Evolutionary conservation across 2,329 filamentous ascomycete species (phyloP).

Genomic region (Aspergillus novofumigatus): DNA sequence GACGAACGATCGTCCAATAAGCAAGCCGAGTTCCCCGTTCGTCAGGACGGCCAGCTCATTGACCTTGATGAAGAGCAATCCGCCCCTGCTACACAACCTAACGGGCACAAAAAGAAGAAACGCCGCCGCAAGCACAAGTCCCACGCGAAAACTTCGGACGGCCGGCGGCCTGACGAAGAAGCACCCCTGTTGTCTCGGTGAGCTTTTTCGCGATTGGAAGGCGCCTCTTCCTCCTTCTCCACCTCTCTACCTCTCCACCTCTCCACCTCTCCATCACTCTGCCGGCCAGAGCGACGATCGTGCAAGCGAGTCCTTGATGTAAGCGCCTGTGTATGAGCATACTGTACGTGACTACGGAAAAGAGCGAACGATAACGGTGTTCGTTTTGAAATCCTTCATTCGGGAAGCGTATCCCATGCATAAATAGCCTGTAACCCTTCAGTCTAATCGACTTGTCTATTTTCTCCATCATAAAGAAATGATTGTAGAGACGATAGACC

Average conservation of each 20-base stretch:
- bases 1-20: slow-evolving; percentile 11
- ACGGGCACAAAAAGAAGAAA: slow-evolving; percentile 22
- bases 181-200: slow-evolving; percentile 12
- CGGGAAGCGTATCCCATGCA: neutral
- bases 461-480: neutral
- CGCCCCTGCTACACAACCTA: neutral
- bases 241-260: neutral
- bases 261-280: slow-evolving; percentile 6
- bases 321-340: neutral
- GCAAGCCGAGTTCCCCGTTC: slow-evolving; percentile 8
- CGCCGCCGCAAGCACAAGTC: slow-evolving; percentile 18
- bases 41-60: slow-evolving; percentile 9
- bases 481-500: neutral
- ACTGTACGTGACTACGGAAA: neutral
- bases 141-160: slow-evolving; percentile 3
- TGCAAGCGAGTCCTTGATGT: neutral
- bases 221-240: neutral
- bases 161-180: slow-evolving; percentile 7
- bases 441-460: neutral
- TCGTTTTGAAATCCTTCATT: neutral
- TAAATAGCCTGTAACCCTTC: neutral
- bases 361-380: neutral
- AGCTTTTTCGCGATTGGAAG: neutral
- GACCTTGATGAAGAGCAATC: slow-evolving; percentile 9
- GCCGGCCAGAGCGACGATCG: slow-evolving; percentile 14